phyloP scores from a whole-genome alignment of 371 early-diverging fungal species.

The Syncephalastrum racemosum region DNA sequence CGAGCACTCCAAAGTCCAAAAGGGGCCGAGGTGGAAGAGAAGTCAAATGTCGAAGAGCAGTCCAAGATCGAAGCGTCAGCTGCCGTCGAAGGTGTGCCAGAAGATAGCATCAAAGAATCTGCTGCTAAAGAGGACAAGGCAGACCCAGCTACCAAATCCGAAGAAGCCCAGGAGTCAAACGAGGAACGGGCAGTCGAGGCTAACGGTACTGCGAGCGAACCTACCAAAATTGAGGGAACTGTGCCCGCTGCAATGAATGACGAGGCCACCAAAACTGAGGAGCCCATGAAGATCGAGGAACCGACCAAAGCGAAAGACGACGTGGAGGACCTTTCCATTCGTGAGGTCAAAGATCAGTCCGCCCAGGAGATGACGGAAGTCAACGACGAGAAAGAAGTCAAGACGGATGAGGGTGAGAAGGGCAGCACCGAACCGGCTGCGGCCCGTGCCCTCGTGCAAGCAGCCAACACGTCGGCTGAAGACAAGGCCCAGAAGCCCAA shows the following conservation, averaged over 20 bases:
- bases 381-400: not conserved
- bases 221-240: not conserved
- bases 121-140: not conserved
- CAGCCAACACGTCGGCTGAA: not conserved
- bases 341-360: not conserved
- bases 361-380: slow-evolving; percentile 1
- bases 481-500: slow-evolving; percentile 1
- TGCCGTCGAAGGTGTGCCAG: not conserved
- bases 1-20: too few relatives aligned
- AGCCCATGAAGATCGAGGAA: not conserved
- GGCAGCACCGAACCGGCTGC: too few relatives aligned
- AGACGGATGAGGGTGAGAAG: not conserved
- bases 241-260: not conserved
- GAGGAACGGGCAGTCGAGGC: not conserved
- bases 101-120: not conserved
- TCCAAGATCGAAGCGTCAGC: not conserved
- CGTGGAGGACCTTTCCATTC: not conserved
- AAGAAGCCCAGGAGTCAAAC: not conserved
- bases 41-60: not conserved
- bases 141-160: not conserved
- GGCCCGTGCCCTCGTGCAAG: too few relatives aligned
- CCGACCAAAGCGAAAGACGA: not conserved
- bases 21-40: not conserved
- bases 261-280: not conserved
- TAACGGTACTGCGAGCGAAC: not conserved